phyloP scores from a whole-genome alignment of 768 basidiomycete genomes.

The Russula sp. region DNA sequence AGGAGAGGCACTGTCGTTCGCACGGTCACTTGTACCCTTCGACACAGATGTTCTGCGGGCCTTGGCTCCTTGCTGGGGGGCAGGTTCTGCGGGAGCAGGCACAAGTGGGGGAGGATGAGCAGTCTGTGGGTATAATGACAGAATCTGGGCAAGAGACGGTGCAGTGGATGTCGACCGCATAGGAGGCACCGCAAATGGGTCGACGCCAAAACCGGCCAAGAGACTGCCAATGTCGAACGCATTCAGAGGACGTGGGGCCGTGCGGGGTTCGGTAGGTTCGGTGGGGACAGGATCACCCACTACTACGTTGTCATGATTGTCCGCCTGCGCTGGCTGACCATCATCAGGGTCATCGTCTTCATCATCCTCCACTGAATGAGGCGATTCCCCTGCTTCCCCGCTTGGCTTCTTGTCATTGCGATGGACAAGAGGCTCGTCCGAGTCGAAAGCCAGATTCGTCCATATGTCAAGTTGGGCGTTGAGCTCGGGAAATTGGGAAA shows the following conservation, averaged over 20 bases:
- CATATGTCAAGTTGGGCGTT: slow-evolving; percentile 78
- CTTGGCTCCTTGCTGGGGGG: slow-evolving; percentile 17
- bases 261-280: slow-evolving; percentile 18
- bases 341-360: slow-evolving; percentile 25
- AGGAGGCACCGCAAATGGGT: slow-evolving; percentile 37
- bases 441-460: slow-evolving; percentile 77
- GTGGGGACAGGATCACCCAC: slow-evolving; percentile 40
- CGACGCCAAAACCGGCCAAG: slow-evolving; percentile 37
- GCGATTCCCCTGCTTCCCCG: slow-evolving; percentile 9
- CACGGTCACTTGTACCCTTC: slow-evolving; percentile 30
- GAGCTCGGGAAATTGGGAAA: slow-evolving; percentile 66
- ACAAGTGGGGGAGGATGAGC: slow-evolving; percentile 18
- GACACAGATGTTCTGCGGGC: slow-evolving; percentile 43
- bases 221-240: slow-evolving; percentile 40
- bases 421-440: slow-evolving; percentile 55
- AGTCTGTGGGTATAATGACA: slow-evolving; percentile 47
- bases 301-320: slow-evolving; percentile 56
- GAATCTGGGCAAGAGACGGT: slow-evolving; percentile 65
- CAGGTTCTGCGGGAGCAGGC: slow-evolving; percentile 23
- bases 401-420: slow-evolving; percentile 33
- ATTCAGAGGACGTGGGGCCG: slow-evolving; percentile 32
- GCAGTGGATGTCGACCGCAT: slow-evolving; percentile 30
- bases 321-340: slow-evolving; percentile 36
- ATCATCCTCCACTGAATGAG: slow-evolving; percentile 34
- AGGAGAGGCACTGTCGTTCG: slow-evolving; percentile 29